Evolutionary conservation across 2,329 filamentous ascomycete species (phyloP).

Genomic region (Monosporascus sp.): DNA sequence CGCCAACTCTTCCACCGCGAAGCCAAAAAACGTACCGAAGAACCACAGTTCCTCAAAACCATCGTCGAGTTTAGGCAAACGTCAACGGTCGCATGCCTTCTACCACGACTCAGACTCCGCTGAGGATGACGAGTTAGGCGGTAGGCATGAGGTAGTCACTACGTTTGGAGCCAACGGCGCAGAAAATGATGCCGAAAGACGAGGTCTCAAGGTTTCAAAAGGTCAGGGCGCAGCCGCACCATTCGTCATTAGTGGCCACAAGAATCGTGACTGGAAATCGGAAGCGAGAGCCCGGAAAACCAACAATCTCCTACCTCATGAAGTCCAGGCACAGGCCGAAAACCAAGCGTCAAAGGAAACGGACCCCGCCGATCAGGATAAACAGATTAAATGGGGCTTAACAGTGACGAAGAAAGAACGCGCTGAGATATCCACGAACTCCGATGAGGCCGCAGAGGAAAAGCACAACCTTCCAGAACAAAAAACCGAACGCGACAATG

Average conservation of each 20-base stretch:
- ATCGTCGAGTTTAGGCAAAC: conserved; percentile 43
- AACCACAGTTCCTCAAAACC: conserved; percentile 24
- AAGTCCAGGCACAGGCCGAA: not conserved
- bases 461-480: conserved; percentile 5
- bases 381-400: conserved; percentile 33
- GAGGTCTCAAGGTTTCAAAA: conserved; percentile 7
- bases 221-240: conserved; percentile 9
- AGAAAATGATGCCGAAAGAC: conserved; percentile 12
- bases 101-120: conserved; percentile 39
- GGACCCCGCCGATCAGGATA: conserved; percentile 26
- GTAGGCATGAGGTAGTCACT: conserved; percentile 26
- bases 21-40: conserved; percentile 22
- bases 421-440: conserved; percentile 4
- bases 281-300: conserved; percentile 20
- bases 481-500: conserved; percentile 8
- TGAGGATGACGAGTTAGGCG: conserved; percentile 16
- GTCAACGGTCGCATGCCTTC: conserved; percentile 37
- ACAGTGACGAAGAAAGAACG: conserved; percentile 24
- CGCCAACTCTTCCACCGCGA: conserved; percentile 22
- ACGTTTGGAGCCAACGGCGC: conserved; percentile 23
- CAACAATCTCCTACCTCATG: conserved; percentile 1
- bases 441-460: conserved; percentile 9
- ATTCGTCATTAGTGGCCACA: conserved; percentile 23
- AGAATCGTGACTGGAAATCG: conserved; percentile 29
- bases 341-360: conserved; percentile 11